phyloP scores from a whole-genome alignment of 768 basidiomycete species.

The Lactarius akahatsu region DNA sequence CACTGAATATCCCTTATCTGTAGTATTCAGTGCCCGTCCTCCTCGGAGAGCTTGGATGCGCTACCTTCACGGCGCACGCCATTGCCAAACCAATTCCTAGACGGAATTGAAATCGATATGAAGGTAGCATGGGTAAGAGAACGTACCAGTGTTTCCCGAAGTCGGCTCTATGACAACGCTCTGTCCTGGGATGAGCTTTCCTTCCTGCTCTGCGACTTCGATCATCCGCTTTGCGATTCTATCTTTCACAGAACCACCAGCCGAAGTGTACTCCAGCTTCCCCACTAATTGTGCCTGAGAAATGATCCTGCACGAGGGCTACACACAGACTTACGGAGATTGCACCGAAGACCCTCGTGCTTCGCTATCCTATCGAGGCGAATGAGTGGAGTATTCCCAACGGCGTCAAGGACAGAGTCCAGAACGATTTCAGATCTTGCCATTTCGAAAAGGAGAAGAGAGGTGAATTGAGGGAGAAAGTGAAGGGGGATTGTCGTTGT shows the following conservation, averaged over 20 bases:
- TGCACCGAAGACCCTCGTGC: constrained; percentile 79
- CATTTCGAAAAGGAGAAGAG: neutral
- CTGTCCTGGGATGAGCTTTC: constrained; percentile 79
- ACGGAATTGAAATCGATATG: neutral
- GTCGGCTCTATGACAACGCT: constrained; percentile 95
- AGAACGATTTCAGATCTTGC: constrained; percentile 62
- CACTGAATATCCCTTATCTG: constrained; percentile 76
- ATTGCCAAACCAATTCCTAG: constrained; percentile 84
- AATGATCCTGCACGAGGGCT: neutral
- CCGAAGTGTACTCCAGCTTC: constrained; percentile 87
- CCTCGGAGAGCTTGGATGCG: constrained; percentile 26
- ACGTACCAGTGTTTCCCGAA: constrained; percentile 89
- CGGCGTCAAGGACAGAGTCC: constrained; percentile 76
- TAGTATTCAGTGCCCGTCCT: constrained; percentile 60
- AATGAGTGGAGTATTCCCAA: constrained; percentile 91
- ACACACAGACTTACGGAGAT: constrained; percentile 64
- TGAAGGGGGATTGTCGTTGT: neutral
- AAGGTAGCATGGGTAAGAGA: neutral
- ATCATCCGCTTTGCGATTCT: constrained; percentile 97
- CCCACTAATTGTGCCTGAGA: constrained; percentile 52
- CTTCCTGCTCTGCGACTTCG: constrained; percentile 87
- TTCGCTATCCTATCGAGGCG: constrained; percentile 77
- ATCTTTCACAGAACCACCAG: constrained; percentile 95
- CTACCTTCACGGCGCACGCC: constrained; percentile 91
- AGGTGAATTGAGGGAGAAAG: neutral